Evolutionary conservation across 1,139 yeast species (phyloP).

Genomic region (Sugiyamaella novakii): DNA sequence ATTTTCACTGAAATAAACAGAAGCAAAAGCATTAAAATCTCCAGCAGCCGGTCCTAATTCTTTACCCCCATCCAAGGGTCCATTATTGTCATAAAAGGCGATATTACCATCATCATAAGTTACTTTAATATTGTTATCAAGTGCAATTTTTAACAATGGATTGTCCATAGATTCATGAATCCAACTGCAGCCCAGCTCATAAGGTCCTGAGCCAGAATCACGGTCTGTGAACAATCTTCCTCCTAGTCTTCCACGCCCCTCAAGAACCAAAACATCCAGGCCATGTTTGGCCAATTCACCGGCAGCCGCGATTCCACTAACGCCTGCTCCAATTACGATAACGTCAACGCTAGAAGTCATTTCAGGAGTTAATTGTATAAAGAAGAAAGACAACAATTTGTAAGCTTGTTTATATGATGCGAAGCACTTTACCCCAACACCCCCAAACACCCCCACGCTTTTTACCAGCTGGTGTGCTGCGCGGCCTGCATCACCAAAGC

Average conservation of each 20-base stretch:
- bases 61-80: constrained; percentile 41
- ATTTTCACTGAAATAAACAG: constrained; percentile 47
- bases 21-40: constrained; percentile 65
- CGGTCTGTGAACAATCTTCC: constrained; percentile 46
- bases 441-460: background rate
- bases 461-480: too few species aligned
- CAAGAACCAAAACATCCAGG: constrained; percentile 52
- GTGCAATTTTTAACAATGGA: constrained; percentile 45
- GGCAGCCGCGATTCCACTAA: constrained; percentile 79
- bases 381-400: background rate
- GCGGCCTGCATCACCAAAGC: too few species aligned
- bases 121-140: constrained; percentile 35
- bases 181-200: constrained; percentile 87
- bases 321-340: constrained; percentile 66
- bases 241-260: constrained; percentile 61
- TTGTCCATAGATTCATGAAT: constrained; percentile 79
- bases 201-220: constrained; percentile 32
- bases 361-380: background rate
- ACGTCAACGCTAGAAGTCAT: constrained; percentile 26
- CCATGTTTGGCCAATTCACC: constrained; percentile 54
- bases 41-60: constrained; percentile 52
- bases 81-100: constrained; percentile 39
- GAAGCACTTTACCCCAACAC: background rate
- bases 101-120: constrained; percentile 52
- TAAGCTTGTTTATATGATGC: background rate